Conservation (phyloP, 106 monocot species). For the Gastrodia elata region DNA sequence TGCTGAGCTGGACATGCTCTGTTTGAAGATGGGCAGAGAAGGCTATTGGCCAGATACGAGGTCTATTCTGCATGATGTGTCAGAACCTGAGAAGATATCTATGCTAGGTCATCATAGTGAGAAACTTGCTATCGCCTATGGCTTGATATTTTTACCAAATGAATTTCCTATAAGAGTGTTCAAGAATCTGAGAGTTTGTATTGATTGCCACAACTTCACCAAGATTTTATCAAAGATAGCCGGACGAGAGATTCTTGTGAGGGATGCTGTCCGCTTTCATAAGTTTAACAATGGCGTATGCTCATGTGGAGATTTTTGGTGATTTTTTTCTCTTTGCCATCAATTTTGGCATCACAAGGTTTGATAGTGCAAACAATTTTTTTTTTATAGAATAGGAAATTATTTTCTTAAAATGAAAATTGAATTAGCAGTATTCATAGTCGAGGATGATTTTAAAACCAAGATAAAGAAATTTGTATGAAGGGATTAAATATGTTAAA, state of each 20-base stretch:
- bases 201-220: slow-evolving; percentile 63
- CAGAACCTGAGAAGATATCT: slow-evolving; percentile 43
- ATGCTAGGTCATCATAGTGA: slow-evolving; percentile 78
- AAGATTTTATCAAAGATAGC: slow-evolving; percentile 65
- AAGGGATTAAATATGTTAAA: neutral
- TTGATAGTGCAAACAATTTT: too few relatives aligned
- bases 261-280: slow-evolving; percentile 71
- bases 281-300: slow-evolving; percentile 55
- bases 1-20: slow-evolving; percentile 38
- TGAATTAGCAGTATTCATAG: neutral
- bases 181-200: slow-evolving; percentile 75
- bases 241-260: slow-evolving; percentile 65
- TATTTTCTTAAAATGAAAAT: neutral
- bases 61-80: slow-evolving; percentile 50
- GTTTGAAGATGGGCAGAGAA: slow-evolving; percentile 31
- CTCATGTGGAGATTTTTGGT: slow-evolving; percentile 89
- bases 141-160: slow-evolving; percentile 47
- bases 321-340: slow-evolving; percentile 8
- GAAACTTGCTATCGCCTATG: slow-evolving; percentile 78
- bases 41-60: slow-evolving; percentile 58
- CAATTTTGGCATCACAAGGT: neutral
- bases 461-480: neutral
- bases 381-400: neutral
- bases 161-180: slow-evolving; percentile 55
- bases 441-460: neutral